Evolutionary conservation across 2,329 filamentous ascomycete species (phyloP).

Genomic region (Furcasterigmium sp.): DNA sequence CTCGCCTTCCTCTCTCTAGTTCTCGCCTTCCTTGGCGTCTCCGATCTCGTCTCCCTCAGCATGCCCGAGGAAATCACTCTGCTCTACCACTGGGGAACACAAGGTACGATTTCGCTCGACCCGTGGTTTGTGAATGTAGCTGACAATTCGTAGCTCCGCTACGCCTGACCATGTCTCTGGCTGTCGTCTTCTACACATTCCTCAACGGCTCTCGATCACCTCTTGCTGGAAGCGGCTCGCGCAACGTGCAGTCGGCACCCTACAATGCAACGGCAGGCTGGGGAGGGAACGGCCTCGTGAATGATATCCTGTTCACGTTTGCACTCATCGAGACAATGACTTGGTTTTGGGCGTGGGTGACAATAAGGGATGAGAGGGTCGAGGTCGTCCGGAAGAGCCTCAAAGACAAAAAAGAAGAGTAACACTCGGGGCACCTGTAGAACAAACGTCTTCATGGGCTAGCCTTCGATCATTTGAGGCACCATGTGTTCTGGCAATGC

Average conservation of each 20-base stretch:
- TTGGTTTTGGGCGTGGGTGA: constrained; percentile 84
- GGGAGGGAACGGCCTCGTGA: constrained; percentile 69
- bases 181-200: constrained; percentile 59
- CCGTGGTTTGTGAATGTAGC: no score
- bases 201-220: constrained; percentile 49
- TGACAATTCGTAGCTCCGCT: constrained; percentile 44
- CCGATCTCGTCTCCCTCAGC: constrained; percentile 61
- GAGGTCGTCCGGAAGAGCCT: constrained; percentile 28
- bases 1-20: constrained; percentile 69
- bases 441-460: no score
- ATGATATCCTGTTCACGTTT: constrained; percentile 79
- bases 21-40: constrained; percentile 55
- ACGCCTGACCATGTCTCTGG: constrained; percentile 59
- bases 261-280: constrained; percentile 27
- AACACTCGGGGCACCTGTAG: not conserved
- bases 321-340: constrained; percentile 76
- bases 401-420: constrained; percentile 22
- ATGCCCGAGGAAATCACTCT: constrained; percentile 62
- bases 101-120: constrained; percentile 44
- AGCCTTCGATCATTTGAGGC: no score
- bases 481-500: not conserved
- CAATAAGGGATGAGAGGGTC: constrained; percentile 59
- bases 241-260: constrained; percentile 14
- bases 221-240: constrained; percentile 28
- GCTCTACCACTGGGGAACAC: constrained; percentile 60